Base-by-base conservation (phyloP, 2,329 filamentous ascomycete species). In the Colletotrichum destructivum region DNA sequence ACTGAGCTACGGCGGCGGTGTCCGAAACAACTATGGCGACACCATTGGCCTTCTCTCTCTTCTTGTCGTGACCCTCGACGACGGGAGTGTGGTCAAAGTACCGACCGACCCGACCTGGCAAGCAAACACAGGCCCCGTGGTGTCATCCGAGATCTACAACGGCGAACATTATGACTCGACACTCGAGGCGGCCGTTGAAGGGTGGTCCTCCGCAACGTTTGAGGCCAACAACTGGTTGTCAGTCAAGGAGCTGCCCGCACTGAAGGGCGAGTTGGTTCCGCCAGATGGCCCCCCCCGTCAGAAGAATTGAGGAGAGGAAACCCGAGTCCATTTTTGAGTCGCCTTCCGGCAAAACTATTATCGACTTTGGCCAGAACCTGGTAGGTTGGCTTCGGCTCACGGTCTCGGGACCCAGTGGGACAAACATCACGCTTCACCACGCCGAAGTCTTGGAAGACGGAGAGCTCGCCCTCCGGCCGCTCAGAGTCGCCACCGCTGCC, bases 361-460 rank as follows among this genome's bases (percentile, higher is more conserved):
- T 89, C 6, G 88, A 90, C 73, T 90, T 90, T 76, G 88, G 88
- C 2, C 88, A 90, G 75, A 90, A 90, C 73, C 78, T 90, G 0
- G 88, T 89, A 0, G 89, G 88, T 1, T 82, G 82, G 74, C 66
- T 89, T 1, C 78, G 79, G 0, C 74, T 89, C 13, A 80, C 74
- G 1, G 76, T 85, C 2, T 74, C 74, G 49, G 84, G 81, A 0
- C 78, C 80, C 0, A 75, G 76, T 3, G 84, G 83, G 1, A 79
- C 82, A 3, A 81, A 77, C 11, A 82, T 90, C 23, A 82, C 79
- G 4, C 79, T 91, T 16, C 77, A 77, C 0, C 88, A 90, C 75
- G 85, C 88, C 0, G 89, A 91, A 76, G 88, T 88, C 13, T 80
- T 91, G 4, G 87, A 90, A 68, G 67, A 85, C 69, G 79, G 82